Conservation (phyloP, 2,329 filamentous ascomycete species). For the Magnaporthales sp. region DNA sequence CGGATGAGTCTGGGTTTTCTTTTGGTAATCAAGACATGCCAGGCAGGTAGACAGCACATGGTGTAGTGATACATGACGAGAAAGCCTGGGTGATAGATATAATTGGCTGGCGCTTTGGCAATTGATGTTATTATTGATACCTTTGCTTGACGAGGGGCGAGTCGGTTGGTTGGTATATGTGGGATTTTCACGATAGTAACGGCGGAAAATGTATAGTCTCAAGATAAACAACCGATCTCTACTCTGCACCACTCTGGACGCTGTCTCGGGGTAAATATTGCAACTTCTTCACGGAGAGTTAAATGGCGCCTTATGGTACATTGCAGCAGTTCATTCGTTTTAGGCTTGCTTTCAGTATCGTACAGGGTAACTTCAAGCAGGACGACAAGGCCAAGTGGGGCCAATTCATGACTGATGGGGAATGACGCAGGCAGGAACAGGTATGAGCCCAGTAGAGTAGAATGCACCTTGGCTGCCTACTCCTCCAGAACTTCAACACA, state of each 20-base stretch:
- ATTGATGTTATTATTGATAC: neutral
- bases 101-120: neutral
- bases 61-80: neutral
- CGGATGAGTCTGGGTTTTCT: neutral
- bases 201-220: neutral
- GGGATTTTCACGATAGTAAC: neutral
- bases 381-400: neutral
- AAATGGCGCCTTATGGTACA: too few species aligned
- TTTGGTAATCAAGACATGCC: constrained; percentile 6
- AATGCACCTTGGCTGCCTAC: neutral
- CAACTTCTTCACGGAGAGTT: too few species aligned
- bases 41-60: neutral
- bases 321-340: too few species aligned
- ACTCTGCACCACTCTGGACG: too few species aligned
- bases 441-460: too few species aligned
- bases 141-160: neutral
- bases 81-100: too few species aligned
- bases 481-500: neutral
- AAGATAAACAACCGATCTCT: neutral
- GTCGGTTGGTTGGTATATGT: neutral
- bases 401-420: neutral
- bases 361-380: neutral
- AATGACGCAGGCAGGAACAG: neutral
- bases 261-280: too few species aligned
- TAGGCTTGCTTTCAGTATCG: too few species aligned